Percentiles rank a stretch among this genome's conserved stretches.
phyloP scores from a whole-genome alignment of 2,329 filamentous ascomycete genomes.

The Penicillium sp. region DNA sequence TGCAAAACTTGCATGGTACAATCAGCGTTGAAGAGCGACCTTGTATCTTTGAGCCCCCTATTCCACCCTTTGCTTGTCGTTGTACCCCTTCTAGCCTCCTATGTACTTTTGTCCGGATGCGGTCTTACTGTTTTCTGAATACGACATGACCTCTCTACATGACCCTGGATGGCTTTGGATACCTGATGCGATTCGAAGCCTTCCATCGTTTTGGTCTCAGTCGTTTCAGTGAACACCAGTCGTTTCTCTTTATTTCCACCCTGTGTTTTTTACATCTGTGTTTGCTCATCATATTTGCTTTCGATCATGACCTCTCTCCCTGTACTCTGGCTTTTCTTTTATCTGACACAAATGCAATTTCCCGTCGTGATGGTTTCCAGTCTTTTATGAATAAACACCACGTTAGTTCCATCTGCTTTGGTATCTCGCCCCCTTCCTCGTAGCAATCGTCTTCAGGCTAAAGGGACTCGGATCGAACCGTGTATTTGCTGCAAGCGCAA shows the following conservation, averaged over 20 bases:
- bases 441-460: neutral
- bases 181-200: neutral
- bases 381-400: neutral
- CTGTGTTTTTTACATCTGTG: conserved; percentile 11
- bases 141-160: neutral
- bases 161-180: neutral
- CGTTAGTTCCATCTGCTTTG: too few species aligned
- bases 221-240: neutral
- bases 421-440: neutral
- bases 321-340: conserved; percentile 10
- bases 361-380: neutral
- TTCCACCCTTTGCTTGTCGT: neutral
- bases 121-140: neutral
- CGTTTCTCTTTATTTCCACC: conserved; percentile 8
- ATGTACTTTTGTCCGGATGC: neutral
- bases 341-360: neutral
- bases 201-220: neutral
- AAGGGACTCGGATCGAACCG: too few species aligned
- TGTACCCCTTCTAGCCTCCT: neutral
- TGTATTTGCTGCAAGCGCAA: too few species aligned
- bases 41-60: conserved; percentile 1
- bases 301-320: neutral
- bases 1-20: conserved; percentile 14
- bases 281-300: conserved; percentile 12
- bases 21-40: conserved; percentile 7